phyloP scores from a whole-genome alignment of 1,284 basidiomycete genomes.

The Ceratobasidium sp. region DNA sequence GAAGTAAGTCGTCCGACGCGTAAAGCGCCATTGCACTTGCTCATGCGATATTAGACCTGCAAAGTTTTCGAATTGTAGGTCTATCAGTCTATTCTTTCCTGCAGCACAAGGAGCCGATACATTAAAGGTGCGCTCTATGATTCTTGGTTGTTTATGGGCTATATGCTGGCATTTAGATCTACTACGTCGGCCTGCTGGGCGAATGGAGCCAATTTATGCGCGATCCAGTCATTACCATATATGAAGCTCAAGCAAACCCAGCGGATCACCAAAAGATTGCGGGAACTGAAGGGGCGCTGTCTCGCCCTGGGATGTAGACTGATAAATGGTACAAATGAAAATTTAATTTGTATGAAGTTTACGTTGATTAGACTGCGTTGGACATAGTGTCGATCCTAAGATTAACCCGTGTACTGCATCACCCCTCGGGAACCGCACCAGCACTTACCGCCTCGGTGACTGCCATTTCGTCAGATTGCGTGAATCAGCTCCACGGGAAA shows the following conservation, averaged over 20 bases:
- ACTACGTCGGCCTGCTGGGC: conserved; percentile 83
- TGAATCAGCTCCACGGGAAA: no score
- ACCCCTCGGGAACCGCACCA: background rate
- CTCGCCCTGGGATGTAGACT: conserved; percentile 43
- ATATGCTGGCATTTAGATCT: conserved; percentile 56
- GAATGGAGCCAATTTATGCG: conserved; percentile 73
- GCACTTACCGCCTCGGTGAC: no score
- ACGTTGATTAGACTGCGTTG: background rate
- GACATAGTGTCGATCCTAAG: background rate
- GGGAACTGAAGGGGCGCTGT: conserved; percentile 66
- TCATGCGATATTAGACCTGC: conserved; percentile 63
- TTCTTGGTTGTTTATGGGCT: background rate
- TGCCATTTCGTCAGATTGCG: no score
- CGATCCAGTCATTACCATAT: conserved; percentile 77
- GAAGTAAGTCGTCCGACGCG: conserved; percentile 61
- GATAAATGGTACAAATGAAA: background rate
- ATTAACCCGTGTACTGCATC: background rate
- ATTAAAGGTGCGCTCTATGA: conserved; percentile 57
- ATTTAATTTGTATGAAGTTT: background rate
- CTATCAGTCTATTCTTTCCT: conserved; percentile 78
- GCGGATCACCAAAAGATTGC: conserved; percentile 84
- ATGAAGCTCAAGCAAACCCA: conserved; percentile 80
- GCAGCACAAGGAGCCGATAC: conserved; percentile 74
- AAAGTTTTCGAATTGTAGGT: conserved; percentile 79
- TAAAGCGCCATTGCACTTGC: background rate